phyloP scores from a whole-genome alignment of 176 grass and related monocot genomes.

The Musa acuminata region DNA sequence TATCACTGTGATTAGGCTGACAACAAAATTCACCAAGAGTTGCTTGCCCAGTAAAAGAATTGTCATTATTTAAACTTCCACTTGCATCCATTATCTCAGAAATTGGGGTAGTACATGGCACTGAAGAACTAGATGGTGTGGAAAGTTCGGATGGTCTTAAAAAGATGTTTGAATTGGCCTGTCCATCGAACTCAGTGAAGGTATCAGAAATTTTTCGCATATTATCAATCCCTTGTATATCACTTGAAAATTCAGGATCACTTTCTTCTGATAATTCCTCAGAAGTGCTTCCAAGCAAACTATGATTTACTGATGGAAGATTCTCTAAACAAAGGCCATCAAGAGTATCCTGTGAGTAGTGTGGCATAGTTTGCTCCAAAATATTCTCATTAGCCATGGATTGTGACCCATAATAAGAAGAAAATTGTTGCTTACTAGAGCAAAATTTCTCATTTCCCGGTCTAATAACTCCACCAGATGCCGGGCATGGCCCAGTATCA shows the following conservation, averaged over 20 bases:
- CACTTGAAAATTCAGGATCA: constrained; percentile 13
- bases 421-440: background rate
- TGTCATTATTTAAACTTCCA: background rate
- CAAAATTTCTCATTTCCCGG: background rate
- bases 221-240: background rate
- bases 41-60: background rate
- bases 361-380: background rate
- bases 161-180: constrained; percentile 2
- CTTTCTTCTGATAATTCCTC: constrained; percentile 13
- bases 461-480: background rate
- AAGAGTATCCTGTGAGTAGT: background rate
- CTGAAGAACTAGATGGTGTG: background rate
- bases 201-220: background rate
- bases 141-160: background rate
- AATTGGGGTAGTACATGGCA: background rate
- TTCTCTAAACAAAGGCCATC: background rate
- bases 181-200: background rate
- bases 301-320: background rate
- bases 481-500: constrained; percentile 13
- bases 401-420: background rate
- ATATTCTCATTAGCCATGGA: background rate
- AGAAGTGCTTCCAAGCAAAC: background rate
- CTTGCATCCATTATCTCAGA: background rate
- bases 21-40: background rate
- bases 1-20: background rate